Evolutionary conservation across 2,329 filamentous ascomycete species (phyloP).

Genomic region (Ilyonectria robusta): DNA sequence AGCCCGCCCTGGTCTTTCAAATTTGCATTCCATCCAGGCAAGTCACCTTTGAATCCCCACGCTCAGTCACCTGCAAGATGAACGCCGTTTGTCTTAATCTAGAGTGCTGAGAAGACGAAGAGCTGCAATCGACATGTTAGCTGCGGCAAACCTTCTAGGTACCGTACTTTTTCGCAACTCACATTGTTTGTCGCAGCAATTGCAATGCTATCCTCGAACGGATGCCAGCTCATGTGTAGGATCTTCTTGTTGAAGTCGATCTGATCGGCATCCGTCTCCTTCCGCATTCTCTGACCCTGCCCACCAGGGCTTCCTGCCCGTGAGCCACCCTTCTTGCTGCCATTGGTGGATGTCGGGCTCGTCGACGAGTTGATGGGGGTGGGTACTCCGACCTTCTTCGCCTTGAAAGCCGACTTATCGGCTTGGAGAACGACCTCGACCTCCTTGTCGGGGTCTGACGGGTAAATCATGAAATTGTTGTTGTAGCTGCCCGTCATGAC

Average conservation of each 20-base stretch:
- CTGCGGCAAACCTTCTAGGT: slow-evolving; percentile 1
- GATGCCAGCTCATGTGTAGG: slow-evolving; percentile 99
- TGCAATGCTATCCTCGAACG: slow-evolving; percentile 98
- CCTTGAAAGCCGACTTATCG: slow-evolving; percentile 99
- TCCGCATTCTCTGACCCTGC: slow-evolving; percentile 94
- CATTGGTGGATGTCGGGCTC: slow-evolving; percentile 74
- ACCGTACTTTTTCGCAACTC: slow-evolving; percentile 60
- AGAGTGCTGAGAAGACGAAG: slow-evolving; percentile 85
- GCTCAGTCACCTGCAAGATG: slow-evolving; percentile 43
- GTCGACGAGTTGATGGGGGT: slow-evolving; percentile 92
- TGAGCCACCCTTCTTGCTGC: slow-evolving; percentile 88
- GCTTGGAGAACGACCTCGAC: slow-evolving; percentile 97
- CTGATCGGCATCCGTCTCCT: slow-evolving; percentile 98
- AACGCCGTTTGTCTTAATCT: slow-evolving; percentile 51
- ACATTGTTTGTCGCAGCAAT: slow-evolving; percentile 99
- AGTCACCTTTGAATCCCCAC: slow-evolving; percentile 32
- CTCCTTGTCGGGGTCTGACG: slow-evolving; percentile 94
- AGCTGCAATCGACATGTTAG: slow-evolving; percentile 64
- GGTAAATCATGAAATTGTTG: slow-evolving; percentile 99
- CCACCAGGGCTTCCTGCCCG: slow-evolving; percentile 87
- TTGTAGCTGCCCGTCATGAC: slow-evolving; percentile 99
- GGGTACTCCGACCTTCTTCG: slow-evolving; percentile 98
- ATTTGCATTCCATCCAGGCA: slow-evolving; percentile 34
- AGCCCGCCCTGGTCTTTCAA: slow-evolving; percentile 36
- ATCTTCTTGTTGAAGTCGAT: slow-evolving; percentile 99